These are phyloP conservation scores for Actinomucor elegans DNA, from an alignment of 371 early-diverging fungal species.

Conservation along the genomic window DNA sequence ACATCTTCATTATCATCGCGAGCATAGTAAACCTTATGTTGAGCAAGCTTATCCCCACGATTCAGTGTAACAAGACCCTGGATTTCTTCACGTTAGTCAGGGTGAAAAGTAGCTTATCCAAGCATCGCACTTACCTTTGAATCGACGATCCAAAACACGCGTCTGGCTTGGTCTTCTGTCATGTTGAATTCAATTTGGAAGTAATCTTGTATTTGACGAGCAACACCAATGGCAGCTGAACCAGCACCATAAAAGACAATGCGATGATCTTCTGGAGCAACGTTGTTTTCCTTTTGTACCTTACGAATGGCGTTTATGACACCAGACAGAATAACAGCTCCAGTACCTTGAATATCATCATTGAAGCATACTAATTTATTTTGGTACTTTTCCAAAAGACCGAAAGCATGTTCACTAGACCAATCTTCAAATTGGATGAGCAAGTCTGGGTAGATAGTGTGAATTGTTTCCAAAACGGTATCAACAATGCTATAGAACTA, in stretches of 20 bases:
- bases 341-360: constrained; percentile 78
- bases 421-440: constrained; percentile 95
- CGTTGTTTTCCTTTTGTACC: constrained; percentile 49
- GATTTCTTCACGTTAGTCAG: neutral
- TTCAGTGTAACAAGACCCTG: constrained; percentile 75
- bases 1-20: constrained; percentile 73
- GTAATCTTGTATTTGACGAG: constrained; percentile 79
- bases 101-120: neutral
- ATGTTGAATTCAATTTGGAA: constrained; percentile 67
- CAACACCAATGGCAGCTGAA: constrained; percentile 89
- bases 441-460: constrained; percentile 68
- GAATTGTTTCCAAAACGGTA: constrained; percentile 71
- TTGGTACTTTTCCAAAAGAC: constrained; percentile 67
- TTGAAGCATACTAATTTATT: constrained; percentile 74
- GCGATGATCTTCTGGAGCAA: constrained; percentile 70
- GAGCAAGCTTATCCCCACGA: constrained; percentile 83
- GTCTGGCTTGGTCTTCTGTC: constrained; percentile 71
- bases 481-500: constrained; percentile 79
- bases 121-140: constrained; percentile 38
- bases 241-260: constrained; percentile 91
- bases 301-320: constrained; percentile 85
- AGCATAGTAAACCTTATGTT: constrained; percentile 83
- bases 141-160: constrained; percentile 86
- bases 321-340: constrained; percentile 86
- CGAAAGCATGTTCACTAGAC: constrained; percentile 85